Evolutionary conservation across 2,329 filamentous ascomycete species (phyloP), one percentile per base, ranked within the genome.

Genomic region (Pseudocercospora crystallina): DNA sequence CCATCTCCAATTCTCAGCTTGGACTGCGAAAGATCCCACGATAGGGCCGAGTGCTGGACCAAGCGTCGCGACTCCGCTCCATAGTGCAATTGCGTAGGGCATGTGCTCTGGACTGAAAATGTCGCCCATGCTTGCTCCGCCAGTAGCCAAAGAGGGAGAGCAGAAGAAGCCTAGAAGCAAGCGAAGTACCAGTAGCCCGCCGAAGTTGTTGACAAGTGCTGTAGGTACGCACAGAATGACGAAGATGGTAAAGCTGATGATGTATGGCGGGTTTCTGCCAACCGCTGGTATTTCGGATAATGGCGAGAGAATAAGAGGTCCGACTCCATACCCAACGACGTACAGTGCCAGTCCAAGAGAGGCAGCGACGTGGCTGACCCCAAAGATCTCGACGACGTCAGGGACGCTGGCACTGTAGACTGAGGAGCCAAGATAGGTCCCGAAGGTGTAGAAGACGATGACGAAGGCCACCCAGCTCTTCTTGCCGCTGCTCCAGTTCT

Each of bases 111-210:
- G 51, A 41, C 59, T 63, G 63, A 70, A 76, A 10, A 76, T 65
- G 9, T 85, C 80, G 60, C 87, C 76, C 8, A 89, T 73, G 9
- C 8, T 73, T 72, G 76, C 76, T 5, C 73, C 75, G 4, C 75
- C 76, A 5, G 78, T 85, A 0, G 84, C 84, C 7, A 89, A 69
- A 64, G 80, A 84, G 0, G 84, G 85, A 7, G 77, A 81, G 8
- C 84, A 83, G 58, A 86, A 84, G 73, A 86, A 84, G 1, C 83
- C 84, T 53, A 82, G 80, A 4, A 86, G 67, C 68, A 86, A 86
- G 1, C 84, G 77, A 5, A 76, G 65, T 1, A 85, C 80, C 61
- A 89, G 50, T 60, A 63, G 52, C 0, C 83, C 83, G 0, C 80
- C 71, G 45, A 83, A 86, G 70, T 83, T 86, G 38, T 79, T 69